Percentiles rank a stretch among this genome's conserved stretches.
These are phyloP conservation scores for Taxawa tesnikishii DNA, from an alignment of 2,329 filamentous ascomycete species.

Conservation along the genomic window DNA sequence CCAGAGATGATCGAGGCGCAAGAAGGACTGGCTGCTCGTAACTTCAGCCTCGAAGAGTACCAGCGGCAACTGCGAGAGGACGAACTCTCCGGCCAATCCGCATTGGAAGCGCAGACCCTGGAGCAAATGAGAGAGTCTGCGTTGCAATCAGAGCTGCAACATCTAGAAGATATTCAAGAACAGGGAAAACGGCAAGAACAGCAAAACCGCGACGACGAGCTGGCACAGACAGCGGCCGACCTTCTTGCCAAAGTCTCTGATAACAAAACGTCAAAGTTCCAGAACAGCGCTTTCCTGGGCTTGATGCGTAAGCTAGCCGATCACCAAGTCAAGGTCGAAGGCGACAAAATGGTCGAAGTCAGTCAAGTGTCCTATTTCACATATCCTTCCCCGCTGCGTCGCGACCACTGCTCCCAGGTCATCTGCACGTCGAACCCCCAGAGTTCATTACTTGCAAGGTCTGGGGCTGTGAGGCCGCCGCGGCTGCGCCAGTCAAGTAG, in stretches of 20 bases:
- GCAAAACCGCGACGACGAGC: constrained; percentile 47
- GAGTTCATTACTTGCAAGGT: neutral
- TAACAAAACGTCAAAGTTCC: constrained; percentile 62
- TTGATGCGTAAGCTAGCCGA: constrained; percentile 67
- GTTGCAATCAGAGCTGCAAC: too few species aligned
- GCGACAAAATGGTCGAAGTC: constrained; percentile 52
- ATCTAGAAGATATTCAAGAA: constrained; percentile 2
- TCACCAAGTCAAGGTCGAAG: constrained; percentile 59
- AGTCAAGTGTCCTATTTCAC: constrained; percentile 15
- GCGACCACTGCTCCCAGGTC: neutral
- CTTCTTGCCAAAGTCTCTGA: constrained; percentile 57
- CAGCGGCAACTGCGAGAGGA: neutral
- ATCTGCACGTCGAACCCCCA: neutral
- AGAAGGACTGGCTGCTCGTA: neutral
- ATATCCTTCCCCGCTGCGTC: neutral
- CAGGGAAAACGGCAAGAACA: constrained; percentile 4
- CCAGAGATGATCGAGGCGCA: constrained; percentile 2
- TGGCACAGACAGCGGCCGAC: constrained; percentile 59
- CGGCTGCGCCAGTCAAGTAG: too few species aligned
- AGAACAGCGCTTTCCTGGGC: constrained; percentile 62
- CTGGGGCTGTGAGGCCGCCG: neutral
- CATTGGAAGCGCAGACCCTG: neutral
- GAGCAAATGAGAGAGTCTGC: too few species aligned
- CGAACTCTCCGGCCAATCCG: neutral
- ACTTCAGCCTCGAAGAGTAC: neutral